Evolutionary conservation across 1,284 basidiomycete species (phyloP).

Genomic region (Fomitopsis palustris): DNA sequence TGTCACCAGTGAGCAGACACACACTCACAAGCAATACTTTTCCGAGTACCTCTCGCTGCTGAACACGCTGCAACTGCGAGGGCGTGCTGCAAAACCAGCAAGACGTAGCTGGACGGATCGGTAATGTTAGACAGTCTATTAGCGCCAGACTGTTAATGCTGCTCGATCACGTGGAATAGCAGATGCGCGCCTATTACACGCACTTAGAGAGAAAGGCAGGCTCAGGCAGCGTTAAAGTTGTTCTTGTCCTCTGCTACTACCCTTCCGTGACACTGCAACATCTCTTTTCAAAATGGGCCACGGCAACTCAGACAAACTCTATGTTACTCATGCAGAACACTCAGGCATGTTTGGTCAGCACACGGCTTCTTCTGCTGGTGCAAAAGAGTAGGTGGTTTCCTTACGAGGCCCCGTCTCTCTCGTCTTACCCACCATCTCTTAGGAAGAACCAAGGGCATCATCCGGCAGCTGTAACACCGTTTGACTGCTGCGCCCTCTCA

Average conservation of each 20-base stretch:
- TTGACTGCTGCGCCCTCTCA: constrained; percentile 90
- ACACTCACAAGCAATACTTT: no score
- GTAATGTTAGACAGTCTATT: no score
- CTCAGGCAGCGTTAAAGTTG: background rate
- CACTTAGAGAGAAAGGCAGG: background rate
- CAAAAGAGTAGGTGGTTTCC: constrained; percentile 50
- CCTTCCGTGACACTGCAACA: background rate
- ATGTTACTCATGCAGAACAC: constrained; percentile 84
- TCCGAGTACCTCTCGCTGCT: background rate
- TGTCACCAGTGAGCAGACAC: no score
- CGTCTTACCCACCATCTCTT: constrained; percentile 3
- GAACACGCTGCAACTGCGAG: no score
- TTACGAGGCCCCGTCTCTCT: background rate
- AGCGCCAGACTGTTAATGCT: no score
- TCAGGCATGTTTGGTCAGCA: constrained; percentile 75
- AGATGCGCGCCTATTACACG: no score
- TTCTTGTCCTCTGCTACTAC: background rate
- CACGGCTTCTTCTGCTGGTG: constrained; percentile 70
- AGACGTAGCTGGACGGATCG: no score
- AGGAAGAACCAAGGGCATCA: constrained; percentile 68
- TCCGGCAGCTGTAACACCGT: constrained; percentile 67
- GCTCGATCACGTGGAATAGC: no score
- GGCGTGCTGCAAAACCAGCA: no score
- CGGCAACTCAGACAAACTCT: constrained; percentile 82
- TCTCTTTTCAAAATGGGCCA: constrained; percentile 59